These are phyloP conservation scores for Lactarius hatsudake DNA, from an alignment of 768 basidiomycete genomes.

Conservation along the genomic window DNA sequence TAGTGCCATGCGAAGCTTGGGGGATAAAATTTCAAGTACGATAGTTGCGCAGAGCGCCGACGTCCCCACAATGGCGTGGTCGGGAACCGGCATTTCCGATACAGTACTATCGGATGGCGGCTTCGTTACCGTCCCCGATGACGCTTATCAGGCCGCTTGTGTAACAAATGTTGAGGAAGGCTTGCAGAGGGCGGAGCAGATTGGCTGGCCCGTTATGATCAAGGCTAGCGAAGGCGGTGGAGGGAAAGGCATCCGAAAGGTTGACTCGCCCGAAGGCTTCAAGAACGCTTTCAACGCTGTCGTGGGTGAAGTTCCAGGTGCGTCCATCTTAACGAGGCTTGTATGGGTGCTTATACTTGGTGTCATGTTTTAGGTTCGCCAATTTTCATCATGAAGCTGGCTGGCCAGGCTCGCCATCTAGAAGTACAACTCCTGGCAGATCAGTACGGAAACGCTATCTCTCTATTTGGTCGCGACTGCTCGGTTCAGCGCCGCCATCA, in stretches of 20 bases:
- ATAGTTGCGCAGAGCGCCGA: conserved; percentile 97
- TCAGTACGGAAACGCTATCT: conserved; percentile 99
- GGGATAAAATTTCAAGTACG: conserved; percentile 99
- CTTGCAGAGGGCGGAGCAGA: conserved; percentile 73
- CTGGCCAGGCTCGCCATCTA: conserved; percentile 93
- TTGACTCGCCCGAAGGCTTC: conserved; percentile 82
- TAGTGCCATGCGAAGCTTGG: conserved; percentile 97
- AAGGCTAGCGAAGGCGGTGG: conserved; percentile 99
- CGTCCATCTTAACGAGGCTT: conserved; percentile 25
- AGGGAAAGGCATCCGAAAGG: conserved; percentile 98
- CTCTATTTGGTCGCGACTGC: conserved; percentile 97
- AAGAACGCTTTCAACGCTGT: conserved; percentile 95
- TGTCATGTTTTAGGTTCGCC: conserved; percentile 68
- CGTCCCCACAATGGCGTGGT: conserved; percentile 99
- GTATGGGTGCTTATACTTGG: conserved; percentile 19
- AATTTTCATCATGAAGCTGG: conserved; percentile 99
- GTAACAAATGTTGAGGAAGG: conserved; percentile 88
- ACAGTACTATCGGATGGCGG: conserved; percentile 82
- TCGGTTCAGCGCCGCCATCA: conserved; percentile 99
- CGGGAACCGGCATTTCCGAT: conserved; percentile 88
- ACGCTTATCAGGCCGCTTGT: conserved; percentile 85
- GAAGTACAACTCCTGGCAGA: conserved; percentile 98
- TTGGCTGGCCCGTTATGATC: conserved; percentile 99
- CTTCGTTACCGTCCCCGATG: conserved; percentile 91
- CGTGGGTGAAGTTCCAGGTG: conserved; percentile 94